These are phyloP conservation scores for Zygosaccharomyces gambellarensis DNA, from an alignment of 805 yeast species.

Conservation along the genomic window DNA sequence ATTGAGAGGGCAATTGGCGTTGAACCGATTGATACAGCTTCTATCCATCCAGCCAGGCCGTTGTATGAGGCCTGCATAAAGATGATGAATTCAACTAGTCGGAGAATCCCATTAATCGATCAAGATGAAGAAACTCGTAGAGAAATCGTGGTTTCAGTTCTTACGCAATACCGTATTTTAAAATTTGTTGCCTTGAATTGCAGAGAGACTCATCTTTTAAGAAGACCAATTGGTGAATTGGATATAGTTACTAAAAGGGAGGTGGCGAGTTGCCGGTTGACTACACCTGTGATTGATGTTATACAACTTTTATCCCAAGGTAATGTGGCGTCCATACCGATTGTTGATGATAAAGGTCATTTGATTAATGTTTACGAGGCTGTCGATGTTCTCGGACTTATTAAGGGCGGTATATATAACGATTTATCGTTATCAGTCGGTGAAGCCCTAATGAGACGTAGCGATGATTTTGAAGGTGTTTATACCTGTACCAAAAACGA, in stretches of 20 bases:
- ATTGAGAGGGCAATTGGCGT: conserved; percentile 86
- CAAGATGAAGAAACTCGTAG: conserved; percentile 87
- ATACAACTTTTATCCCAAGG: conserved; percentile 73
- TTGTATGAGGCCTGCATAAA: conserved; percentile 88
- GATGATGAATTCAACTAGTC: conserved; percentile 82
- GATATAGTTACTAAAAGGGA: conserved; percentile 53
- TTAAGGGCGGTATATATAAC: conserved; percentile 90
- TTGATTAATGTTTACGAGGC: conserved; percentile 92
- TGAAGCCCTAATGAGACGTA: conserved; percentile 81
- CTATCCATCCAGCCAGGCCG: conserved; percentile 86
- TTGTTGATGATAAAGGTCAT: conserved; percentile 63
- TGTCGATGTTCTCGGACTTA: conserved; percentile 85
- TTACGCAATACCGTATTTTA: conserved; percentile 92
- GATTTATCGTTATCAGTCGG: conserved; percentile 90
- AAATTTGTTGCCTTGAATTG: conserved; percentile 95
- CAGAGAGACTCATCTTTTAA: conserved; percentile 81
- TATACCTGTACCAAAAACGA: conserved; percentile 90
- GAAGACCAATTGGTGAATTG: conserved; percentile 68
- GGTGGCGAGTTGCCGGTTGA: conserved; percentile 79
- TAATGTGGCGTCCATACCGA: conserved; percentile 90
- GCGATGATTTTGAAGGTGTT: conserved; percentile 97
- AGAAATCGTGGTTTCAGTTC: conserved; percentile 90
- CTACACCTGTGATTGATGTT: conserved; percentile 89
- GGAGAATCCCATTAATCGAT: conserved; percentile 92
- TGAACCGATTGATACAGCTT: conserved; percentile 75